These are phyloP conservation scores for Earliella scabrosa DNA, from an alignment of 1,284 basidiomycete species.

Conservation along the genomic window DNA sequence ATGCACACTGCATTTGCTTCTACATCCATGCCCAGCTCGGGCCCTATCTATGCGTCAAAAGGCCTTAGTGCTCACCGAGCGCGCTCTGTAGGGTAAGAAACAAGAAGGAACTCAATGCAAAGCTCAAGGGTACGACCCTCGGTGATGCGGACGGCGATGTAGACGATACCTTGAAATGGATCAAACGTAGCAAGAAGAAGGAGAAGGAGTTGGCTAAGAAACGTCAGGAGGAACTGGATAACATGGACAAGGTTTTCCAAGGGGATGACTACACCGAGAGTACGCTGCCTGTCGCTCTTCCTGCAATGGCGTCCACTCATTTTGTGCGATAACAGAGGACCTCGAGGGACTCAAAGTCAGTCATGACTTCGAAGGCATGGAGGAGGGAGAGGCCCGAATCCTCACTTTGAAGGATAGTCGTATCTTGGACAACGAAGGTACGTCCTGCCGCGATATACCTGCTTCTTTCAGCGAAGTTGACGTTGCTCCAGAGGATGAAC, in stretches of 20 bases:
- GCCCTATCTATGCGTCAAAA: conserved; percentile 19
- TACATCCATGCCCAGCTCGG: conserved; percentile 45
- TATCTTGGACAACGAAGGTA: conserved; percentile 92
- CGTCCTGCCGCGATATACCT: neutral
- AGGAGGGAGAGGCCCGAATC: conserved; percentile 93
- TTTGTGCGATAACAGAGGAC: conserved; percentile 79
- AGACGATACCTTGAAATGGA: conserved; percentile 85
- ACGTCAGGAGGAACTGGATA: conserved; percentile 79
- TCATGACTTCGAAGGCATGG: conserved; percentile 91
- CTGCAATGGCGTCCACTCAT: too few species aligned
- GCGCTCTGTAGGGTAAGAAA: conserved; percentile 79
- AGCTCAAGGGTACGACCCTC: conserved; percentile 89
- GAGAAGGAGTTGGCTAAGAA: conserved; percentile 85
- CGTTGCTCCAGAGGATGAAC: conserved; percentile 82
- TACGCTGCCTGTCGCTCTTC: conserved; percentile 42
- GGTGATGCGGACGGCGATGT: conserved; percentile 78
- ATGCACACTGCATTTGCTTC: conserved; percentile 48
- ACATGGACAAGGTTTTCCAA: conserved; percentile 77
- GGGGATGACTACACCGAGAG: conserved; percentile 81
- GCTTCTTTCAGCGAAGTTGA: neutral
- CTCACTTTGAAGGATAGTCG: conserved; percentile 96
- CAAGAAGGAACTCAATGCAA: conserved; percentile 86
- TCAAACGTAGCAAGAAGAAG: conserved; percentile 86
- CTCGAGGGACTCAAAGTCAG: conserved; percentile 93
- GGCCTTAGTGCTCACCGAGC: conserved; percentile 49